Percentiles rank a stretch among this genome's conserved stretches.
Evolutionary conservation across 805 yeast species (phyloP).

Genomic region (Blastobotrys mokoenaii): DNA sequence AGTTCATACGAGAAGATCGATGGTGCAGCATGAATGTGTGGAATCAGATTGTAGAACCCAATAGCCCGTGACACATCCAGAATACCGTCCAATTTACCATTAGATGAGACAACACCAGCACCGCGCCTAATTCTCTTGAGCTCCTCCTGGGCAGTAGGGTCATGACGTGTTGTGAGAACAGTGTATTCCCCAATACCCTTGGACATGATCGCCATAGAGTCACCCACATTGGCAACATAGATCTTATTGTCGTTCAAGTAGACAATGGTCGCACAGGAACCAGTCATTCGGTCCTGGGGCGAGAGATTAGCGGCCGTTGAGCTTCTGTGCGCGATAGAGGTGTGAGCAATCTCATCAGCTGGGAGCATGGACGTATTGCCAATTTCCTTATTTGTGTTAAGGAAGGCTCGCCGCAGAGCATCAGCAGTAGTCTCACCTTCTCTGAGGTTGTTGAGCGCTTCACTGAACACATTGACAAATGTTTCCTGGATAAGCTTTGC

Average conservation of each 20-base stretch:
- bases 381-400: slow-evolving; percentile 72
- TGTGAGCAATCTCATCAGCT: slow-evolving; percentile 23
- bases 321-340: slow-evolving; percentile 44
- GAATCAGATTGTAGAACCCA: slow-evolving; percentile 78
- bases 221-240: slow-evolving; percentile 87
- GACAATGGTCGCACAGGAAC: slow-evolving; percentile 76
- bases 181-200: slow-evolving; percentile 72
- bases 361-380: slow-evolving; percentile 37
- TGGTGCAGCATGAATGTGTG: slow-evolving; percentile 86
- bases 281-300: slow-evolving; percentile 67
- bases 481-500: slow-evolving; percentile 66
- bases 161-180: slow-evolving; percentile 69
- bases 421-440: slow-evolving; percentile 49
- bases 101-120: slow-evolving; percentile 84
- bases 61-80: slow-evolving; percentile 82
- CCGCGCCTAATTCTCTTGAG: slow-evolving; percentile 68
- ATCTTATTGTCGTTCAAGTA: slow-evolving; percentile 64
- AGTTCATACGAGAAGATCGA: slow-evolving; percentile 55
- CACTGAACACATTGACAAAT: slow-evolving; percentile 58
- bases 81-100: slow-evolving; percentile 77
- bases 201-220: slow-evolving; percentile 72
- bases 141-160: slow-evolving; percentile 70
- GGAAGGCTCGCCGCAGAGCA: slow-evolving; percentile 76
- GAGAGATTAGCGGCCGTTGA: slow-evolving; percentile 44
- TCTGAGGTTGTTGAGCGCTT: slow-evolving; percentile 47